phyloP scores from a whole-genome alignment of 2,329 filamentous ascomycete species.

The Clathrospora elynae region DNA sequence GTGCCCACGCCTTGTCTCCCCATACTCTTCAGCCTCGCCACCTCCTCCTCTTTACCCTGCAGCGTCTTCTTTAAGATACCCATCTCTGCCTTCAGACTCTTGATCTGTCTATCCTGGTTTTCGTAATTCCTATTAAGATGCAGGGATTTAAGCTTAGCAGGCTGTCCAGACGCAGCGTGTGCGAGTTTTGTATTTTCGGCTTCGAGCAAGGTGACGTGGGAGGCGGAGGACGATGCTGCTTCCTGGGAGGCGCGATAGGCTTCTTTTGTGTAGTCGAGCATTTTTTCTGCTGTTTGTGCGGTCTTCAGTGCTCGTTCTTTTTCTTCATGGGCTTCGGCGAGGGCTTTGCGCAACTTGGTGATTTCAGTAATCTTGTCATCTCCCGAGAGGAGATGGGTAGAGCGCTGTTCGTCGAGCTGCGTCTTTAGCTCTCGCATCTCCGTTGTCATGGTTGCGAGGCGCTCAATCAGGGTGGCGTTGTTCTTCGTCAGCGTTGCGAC shows the following conservation, averaged over 20 bases:
- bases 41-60: slow-evolving; percentile 32
- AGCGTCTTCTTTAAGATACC: slow-evolving; percentile 22
- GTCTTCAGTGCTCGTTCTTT: slow-evolving; percentile 39
- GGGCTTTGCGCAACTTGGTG: slow-evolving; percentile 27
- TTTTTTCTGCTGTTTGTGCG: slow-evolving; percentile 43
- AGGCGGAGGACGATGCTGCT: slow-evolving; percentile 13
- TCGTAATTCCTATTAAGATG: slow-evolving; percentile 22
- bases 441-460: slow-evolving; percentile 17
- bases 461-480: slow-evolving; percentile 25
- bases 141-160: slow-evolving; percentile 23
- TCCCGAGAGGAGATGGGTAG: slow-evolving; percentile 23
- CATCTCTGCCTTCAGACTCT: slow-evolving; percentile 15
- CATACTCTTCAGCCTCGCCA: slow-evolving; percentile 22
- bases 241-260: slow-evolving; percentile 55
- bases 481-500: slow-evolving; percentile 22
- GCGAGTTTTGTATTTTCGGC: slow-evolving; percentile 20
- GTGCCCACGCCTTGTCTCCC: slow-evolving; percentile 36
- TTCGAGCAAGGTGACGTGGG: slow-evolving; percentile 20
- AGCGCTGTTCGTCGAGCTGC: slow-evolving; percentile 28
- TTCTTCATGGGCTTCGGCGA: slow-evolving; percentile 24
- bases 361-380: slow-evolving; percentile 34
- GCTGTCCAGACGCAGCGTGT: slow-evolving; percentile 26
- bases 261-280: slow-evolving; percentile 62
- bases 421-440: slow-evolving; percentile 20
- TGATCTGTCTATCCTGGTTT: slow-evolving; percentile 11